Conservation (phyloP, 768 basidiomycete species). For the Pulveroboletus sp. region DNA sequence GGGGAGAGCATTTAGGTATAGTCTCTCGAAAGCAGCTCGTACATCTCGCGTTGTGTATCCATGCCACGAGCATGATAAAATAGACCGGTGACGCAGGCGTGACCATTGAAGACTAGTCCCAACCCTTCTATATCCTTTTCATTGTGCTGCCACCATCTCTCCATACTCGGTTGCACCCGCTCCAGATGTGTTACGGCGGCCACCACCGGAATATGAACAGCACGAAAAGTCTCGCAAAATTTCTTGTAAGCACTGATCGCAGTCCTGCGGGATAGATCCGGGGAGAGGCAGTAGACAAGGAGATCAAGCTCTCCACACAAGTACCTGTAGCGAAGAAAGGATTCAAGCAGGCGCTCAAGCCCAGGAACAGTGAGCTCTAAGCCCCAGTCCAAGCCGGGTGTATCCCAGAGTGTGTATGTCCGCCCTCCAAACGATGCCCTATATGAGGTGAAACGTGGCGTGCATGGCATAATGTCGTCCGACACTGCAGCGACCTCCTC, state of each 20-base stretch:
- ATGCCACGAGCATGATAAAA: neutral
- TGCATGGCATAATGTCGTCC: slow-evolving; percentile 20
- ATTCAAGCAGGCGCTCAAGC: slow-evolving; percentile 2
- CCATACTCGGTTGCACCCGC: slow-evolving; percentile 18
- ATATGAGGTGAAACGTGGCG: slow-evolving; percentile 7
- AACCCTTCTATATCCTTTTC: slow-evolving; percentile 2
- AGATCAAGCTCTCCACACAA: slow-evolving; percentile 14
- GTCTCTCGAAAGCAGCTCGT: neutral
- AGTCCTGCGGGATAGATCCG: too few relatives aligned
- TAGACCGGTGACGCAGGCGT: slow-evolving; percentile 18
- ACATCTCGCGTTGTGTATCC: neutral
- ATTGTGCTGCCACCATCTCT: slow-evolving; percentile 22
- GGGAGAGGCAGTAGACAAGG: slow-evolving; percentile 21
- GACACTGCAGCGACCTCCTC: slow-evolving; percentile 14
- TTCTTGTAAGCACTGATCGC: slow-evolving; percentile 17
- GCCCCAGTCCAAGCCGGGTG: slow-evolving; percentile 17
- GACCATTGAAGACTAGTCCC: slow-evolving; percentile 17
- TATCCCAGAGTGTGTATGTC: slow-evolving; percentile 14
- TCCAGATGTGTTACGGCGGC: slow-evolving; percentile 20
- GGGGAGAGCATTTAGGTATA: too few relatives aligned
- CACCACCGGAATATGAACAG: slow-evolving; percentile 16
- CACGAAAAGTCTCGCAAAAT: slow-evolving; percentile 11
- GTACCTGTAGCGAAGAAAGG: slow-evolving; percentile 6
- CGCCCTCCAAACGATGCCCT: slow-evolving; percentile 12
- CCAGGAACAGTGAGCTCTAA: slow-evolving; percentile 4